Evolutionary conservation across 2,329 filamentous ascomycete genomes (phyloP).

Genomic region (Colletotrichum sp.): DNA sequence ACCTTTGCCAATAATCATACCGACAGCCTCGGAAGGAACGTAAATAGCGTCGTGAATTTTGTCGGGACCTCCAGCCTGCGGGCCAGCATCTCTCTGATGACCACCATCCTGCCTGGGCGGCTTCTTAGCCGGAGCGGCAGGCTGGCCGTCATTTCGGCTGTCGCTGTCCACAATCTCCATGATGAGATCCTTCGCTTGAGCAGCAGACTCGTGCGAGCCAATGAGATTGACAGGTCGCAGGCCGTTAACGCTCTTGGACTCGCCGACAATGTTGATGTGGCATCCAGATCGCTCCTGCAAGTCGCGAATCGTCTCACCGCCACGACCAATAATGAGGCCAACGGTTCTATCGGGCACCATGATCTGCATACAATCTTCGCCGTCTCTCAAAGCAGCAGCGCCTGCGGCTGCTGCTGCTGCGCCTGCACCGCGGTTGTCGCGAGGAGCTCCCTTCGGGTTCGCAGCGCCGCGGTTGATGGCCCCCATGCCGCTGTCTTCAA

Average conservation of each 20-base stretch:
- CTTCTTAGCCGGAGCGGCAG: slow-evolving; percentile 31
- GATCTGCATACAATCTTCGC: slow-evolving; percentile 87
- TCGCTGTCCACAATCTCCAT: slow-evolving; percentile 95
- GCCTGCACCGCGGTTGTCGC: slow-evolving; percentile 35
- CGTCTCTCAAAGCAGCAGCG: slow-evolving; percentile 66
- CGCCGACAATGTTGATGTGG: slow-evolving; percentile 93
- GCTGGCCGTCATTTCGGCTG: slow-evolving; percentile 61
- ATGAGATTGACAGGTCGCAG: slow-evolving; percentile 90
- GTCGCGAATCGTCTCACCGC: slow-evolving; percentile 91
- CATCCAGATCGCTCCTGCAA: slow-evolving; percentile 91
- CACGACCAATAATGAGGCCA: slow-evolving; percentile 90
- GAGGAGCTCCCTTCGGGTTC: slow-evolving; percentile 39
- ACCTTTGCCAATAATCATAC: slow-evolving; percentile 96
- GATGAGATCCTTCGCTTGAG: slow-evolving; percentile 83
- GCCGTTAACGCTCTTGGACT: slow-evolving; percentile 91
- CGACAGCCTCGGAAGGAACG: slow-evolving; percentile 89
- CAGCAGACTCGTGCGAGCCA: slow-evolving; percentile 75
- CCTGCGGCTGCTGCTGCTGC: slow-evolving; percentile 35
- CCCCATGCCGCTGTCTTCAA: slow-evolving; percentile 75
- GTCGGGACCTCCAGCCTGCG: slow-evolving; percentile 47
- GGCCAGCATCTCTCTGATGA: slow-evolving; percentile 34
- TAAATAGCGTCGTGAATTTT: slow-evolving; percentile 84
- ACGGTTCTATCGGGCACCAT: slow-evolving; percentile 95
- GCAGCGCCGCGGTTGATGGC: slow-evolving; percentile 50
- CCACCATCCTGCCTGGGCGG: slow-evolving; percentile 33